phyloP scores from a whole-genome alignment of 2,329 filamentous ascomycete species.

The Xylariaceae sp. region DNA sequence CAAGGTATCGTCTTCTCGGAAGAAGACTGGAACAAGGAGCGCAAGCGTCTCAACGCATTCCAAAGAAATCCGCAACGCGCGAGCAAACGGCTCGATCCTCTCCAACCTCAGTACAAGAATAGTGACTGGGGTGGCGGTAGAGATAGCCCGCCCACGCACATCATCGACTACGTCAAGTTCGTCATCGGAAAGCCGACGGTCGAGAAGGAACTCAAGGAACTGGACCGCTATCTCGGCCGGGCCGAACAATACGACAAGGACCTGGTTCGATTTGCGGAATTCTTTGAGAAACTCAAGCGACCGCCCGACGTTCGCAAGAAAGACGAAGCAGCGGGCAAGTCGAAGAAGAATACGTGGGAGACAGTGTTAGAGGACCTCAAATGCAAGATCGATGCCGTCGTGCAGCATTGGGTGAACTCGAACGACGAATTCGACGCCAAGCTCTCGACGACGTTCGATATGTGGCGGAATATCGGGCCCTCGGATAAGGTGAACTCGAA shows the following conservation, averaged over 20 bases:
- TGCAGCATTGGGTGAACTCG: conserved; percentile 31
- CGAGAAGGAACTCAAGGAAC: conserved; percentile 32
- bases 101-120: conserved; percentile 41
- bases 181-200: conserved; percentile 42
- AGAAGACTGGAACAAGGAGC: conserved; percentile 38
- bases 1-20: conserved; percentile 47
- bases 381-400: conserved; percentile 33
- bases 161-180: conserved; percentile 61
- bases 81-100: conserved; percentile 27
- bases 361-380: conserved; percentile 33
- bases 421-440: conserved; percentile 22
- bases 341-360: conserved; percentile 26
- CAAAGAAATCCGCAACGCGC: conserved; percentile 13
- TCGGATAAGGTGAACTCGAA: conserved; percentile 25
- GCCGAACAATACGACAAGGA: conserved; percentile 24
- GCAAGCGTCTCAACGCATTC: conserved; percentile 23
- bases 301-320: conserved; percentile 21
- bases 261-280: conserved; percentile 28
- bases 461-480: conserved; percentile 41
- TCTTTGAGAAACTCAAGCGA: conserved; percentile 31
- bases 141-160: conserved; percentile 37
- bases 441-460: conserved; percentile 36
- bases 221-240: conserved; percentile 29
- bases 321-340: conserved; percentile 8
- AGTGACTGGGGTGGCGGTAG: conserved; percentile 28